Conservation (phyloP, 208 protist species). For the Entamoeba histolytica region DNA sequence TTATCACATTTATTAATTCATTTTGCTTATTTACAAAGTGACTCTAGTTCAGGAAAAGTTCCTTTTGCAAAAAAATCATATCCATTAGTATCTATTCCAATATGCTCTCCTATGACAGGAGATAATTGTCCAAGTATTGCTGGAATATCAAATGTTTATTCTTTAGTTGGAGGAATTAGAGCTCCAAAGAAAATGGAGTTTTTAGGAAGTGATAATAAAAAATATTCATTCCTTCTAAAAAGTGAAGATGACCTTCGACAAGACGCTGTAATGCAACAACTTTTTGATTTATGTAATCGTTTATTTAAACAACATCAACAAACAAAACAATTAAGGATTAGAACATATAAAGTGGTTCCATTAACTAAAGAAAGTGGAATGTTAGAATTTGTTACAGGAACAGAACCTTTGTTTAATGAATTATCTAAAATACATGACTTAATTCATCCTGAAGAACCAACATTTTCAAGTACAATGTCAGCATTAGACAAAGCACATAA, state of each 20-base stretch:
- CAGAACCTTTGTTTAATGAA: background rate
- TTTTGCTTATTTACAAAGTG: background rate
- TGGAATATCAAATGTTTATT: background rate
- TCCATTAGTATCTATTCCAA: background rate
- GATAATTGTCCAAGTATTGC: background rate
- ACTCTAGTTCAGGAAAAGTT: background rate
- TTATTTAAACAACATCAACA: background rate
- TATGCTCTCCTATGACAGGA: background rate
- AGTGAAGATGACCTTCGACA: conserved; percentile 20
- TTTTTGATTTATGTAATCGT: conserved; percentile 15
- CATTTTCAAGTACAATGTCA: background rate
- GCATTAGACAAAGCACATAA: background rate
- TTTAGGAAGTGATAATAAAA: background rate
- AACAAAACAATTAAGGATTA: background rate
- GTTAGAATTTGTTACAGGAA: conserved; percentile 7
- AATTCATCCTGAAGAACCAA: background rate
- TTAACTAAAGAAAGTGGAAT: conserved; percentile 12
- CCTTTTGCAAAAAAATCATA: background rate
- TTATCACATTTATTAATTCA: background rate
- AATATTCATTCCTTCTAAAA: conserved; percentile 15
- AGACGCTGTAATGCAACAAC: conserved; percentile 23
- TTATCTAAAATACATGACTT: background rate
- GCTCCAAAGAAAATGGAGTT: background rate
- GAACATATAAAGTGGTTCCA: conserved; percentile 12
- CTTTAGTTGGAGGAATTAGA: background rate